A percentile compares a stretch with the other conserved stretches of the same genome.
These are phyloP conservation scores for Benincasa hispida DNA, from an alignment of 306 rosid species.

Conservation along the genomic window DNA sequence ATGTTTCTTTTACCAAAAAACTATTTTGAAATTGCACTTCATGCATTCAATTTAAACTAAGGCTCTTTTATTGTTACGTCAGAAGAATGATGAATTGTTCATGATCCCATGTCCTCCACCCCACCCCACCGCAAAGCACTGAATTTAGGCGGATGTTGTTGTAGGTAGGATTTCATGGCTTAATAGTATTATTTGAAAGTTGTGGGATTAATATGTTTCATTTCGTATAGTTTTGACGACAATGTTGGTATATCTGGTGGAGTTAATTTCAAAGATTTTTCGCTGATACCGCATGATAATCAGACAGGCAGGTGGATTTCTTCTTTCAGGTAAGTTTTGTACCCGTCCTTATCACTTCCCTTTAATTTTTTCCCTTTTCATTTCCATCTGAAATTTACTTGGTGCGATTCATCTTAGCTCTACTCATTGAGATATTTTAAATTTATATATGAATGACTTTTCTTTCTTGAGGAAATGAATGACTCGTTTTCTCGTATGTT, in stretches of 20 bases:
- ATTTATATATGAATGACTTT: not conserved
- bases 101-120: not conserved
- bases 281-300: constrained; percentile 40
- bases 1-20: too few species aligned
- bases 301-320: constrained; percentile 64
- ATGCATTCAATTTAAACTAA: not conserved
- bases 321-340: constrained; percentile 48
- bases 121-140: not conserved
- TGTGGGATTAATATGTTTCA: not conserved
- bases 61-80: not conserved
- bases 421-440: not conserved
- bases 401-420: not conserved
- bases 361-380: not conserved
- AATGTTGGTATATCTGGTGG: constrained; percentile 58
- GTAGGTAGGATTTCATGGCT: not conserved
- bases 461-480: too few species aligned
- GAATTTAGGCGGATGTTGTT: not conserved
- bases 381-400: not conserved
- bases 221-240: constrained; percentile 46
- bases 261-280: constrained; percentile 33
- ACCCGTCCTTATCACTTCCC: not conserved
- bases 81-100: not conserved
- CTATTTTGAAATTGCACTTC: not conserved
- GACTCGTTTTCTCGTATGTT: not conserved
- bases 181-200: not conserved